Conservation (phyloP, 768 basidiomycete genomes). For the Glaciozyma martinii region DNA sequence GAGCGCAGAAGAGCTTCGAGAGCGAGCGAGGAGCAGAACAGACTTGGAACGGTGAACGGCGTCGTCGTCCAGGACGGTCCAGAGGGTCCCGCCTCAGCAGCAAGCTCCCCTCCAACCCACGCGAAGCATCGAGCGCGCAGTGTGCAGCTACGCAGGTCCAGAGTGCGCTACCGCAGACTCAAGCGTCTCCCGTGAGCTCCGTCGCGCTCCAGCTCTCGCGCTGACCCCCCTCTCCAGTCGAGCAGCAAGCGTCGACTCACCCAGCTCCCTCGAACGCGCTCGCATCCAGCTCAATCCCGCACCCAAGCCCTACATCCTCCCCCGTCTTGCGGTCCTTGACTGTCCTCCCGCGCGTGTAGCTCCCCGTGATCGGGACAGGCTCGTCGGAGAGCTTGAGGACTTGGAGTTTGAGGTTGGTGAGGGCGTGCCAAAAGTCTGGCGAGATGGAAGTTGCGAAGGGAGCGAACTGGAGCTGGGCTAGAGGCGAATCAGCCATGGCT, state of each 20-base stretch:
- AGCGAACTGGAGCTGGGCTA: conserved; percentile 46
- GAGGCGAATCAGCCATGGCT: too few species aligned
- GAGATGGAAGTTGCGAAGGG: conserved; percentile 80
- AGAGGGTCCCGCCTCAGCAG: too few species aligned
- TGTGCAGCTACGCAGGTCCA: too few species aligned
- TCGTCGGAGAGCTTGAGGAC: conserved; percentile 72
- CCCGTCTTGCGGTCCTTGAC: conserved; percentile 71
- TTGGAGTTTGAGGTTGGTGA: conserved; percentile 83
- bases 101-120: too few species aligned
- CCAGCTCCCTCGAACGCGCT: conserved; percentile 34
- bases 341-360: conserved; percentile 61
- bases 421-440: conserved; percentile 86
- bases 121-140: too few species aligned
- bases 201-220: background rate
- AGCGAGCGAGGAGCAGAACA: too few species aligned
- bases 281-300: conserved; percentile 39
- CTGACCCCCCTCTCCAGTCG: background rate
- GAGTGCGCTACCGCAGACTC: too few species aligned
- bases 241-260: conserved; percentile 27
- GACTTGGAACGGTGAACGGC: too few species aligned
- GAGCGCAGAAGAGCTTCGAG: too few species aligned
- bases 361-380: conserved; percentile 54
- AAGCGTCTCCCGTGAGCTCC: too few species aligned
- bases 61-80: too few species aligned
- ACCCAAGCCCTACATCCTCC: conserved; percentile 60